phyloP scores from a whole-genome alignment of 2,329 filamentous ascomycete genomes.

The Shiraia sp. region DNA sequence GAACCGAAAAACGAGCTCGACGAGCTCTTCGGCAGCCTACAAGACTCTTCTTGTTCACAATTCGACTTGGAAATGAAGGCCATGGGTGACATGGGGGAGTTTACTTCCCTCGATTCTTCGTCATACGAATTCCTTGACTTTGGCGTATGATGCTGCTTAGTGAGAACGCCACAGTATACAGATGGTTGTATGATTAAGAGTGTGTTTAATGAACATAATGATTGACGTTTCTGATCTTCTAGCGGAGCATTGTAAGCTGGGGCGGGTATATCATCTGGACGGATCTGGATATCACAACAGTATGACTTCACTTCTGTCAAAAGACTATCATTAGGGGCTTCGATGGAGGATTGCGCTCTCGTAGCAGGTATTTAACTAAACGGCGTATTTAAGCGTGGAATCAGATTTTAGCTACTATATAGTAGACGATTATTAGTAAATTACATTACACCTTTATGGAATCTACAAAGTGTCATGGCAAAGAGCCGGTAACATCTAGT shows the following conservation, averaged over 20 bases:
- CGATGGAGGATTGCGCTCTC: conserved; percentile 6
- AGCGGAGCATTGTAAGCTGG: conserved; percentile 5
- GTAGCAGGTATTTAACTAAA: background rate
- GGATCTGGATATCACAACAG: conserved; percentile 16
- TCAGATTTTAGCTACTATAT: conserved; percentile 10
- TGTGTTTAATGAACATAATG: conserved; percentile 31
- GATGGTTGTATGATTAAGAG: conserved; percentile 33
- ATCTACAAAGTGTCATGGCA: no score
- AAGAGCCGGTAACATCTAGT: no score
- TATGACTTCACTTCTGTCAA: conserved; percentile 24
- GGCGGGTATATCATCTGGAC: conserved; percentile 4
- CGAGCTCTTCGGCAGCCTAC: conserved; percentile 37
- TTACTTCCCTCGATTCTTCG: conserved; percentile 32
- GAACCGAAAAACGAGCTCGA: conserved; percentile 40
- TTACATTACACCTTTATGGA: conserved; percentile 17
- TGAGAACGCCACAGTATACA: conserved; percentile 5
- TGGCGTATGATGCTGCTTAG: conserved; percentile 22
- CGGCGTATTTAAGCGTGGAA: background rate
- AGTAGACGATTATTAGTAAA: conserved; percentile 11
- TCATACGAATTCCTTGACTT: conserved; percentile 44
- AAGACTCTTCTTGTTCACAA: conserved; percentile 39
- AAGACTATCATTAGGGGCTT: conserved; percentile 5
- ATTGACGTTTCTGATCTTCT: conserved; percentile 18
- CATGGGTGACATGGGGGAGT: conserved; percentile 32
- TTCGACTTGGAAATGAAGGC: conserved; percentile 47